phyloP scores from a whole-genome alignment of 768 basidiomycete species.

The Mycena kentingensis region DNA sequence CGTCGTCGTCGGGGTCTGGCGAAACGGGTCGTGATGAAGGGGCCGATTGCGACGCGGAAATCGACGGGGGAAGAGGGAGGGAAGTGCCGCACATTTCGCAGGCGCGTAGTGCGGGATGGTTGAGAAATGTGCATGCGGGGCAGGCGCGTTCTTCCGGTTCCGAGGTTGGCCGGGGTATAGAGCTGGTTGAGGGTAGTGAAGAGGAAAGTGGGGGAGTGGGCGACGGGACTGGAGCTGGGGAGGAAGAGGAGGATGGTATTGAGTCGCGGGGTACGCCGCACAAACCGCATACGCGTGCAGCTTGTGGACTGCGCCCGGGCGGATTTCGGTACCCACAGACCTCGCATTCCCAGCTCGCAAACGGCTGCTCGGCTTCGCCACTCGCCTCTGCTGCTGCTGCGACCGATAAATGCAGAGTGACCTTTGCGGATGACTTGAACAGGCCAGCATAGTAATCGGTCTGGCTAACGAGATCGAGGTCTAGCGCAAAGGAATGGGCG shows the following conservation, averaged over 20 bases:
- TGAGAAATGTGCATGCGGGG: slow-evolving; percentile 89
- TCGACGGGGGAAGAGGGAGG: slow-evolving; percentile 42
- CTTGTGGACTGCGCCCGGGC: slow-evolving; percentile 69
- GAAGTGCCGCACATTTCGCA: slow-evolving; percentile 89
- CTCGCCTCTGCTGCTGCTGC: slow-evolving; percentile 22
- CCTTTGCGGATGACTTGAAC: slow-evolving; percentile 86
- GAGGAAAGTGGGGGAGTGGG: slow-evolving; percentile 29
- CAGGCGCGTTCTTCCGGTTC: slow-evolving; percentile 52
- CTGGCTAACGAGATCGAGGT: slow-evolving; percentile 60
- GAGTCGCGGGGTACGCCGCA: slow-evolving; percentile 75
- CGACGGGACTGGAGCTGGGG: slow-evolving; percentile 29
- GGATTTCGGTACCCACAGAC: slow-evolving; percentile 88
- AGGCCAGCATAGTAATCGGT: slow-evolving; percentile 91
- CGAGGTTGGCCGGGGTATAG: slow-evolving; percentile 40
- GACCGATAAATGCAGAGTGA: slow-evolving; percentile 71
- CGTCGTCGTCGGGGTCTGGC: slow-evolving; percentile 37
- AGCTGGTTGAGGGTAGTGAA: slow-evolving; percentile 36
- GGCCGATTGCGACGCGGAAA: slow-evolving; percentile 46
- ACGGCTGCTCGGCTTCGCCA: slow-evolving; percentile 34
- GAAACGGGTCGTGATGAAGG: slow-evolving; percentile 68
- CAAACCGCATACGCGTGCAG: slow-evolving; percentile 70
- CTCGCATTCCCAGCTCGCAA: slow-evolving; percentile 77
- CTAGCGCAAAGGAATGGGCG: neutral
- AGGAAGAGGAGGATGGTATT: slow-evolving; percentile 32
- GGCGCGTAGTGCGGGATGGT: slow-evolving; percentile 66